A percentile compares a stretch with the other conserved stretches of the same genome.
These are phyloP conservation scores for Mycena belliarum DNA, from an alignment of 768 basidiomycete genomes.

Conservation along the genomic window DNA sequence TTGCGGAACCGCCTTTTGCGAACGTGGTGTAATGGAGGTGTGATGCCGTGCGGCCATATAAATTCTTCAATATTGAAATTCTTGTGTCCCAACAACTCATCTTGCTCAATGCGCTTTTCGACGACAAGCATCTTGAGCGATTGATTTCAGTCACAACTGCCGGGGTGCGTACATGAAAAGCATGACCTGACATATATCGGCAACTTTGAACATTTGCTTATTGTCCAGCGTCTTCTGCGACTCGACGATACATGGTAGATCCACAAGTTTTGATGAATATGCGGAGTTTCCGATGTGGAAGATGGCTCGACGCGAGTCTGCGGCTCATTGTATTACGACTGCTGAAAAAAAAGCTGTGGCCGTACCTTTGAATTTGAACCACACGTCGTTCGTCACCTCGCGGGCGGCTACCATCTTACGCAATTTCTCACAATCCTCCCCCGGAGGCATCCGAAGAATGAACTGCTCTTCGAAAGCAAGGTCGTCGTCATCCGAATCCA, in stretches of 20 bases:
- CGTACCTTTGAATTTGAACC: constrained; percentile 97
- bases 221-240: constrained; percentile 95
- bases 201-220: constrained; percentile 98
- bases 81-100: constrained; percentile 64
- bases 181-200: constrained; percentile 93
- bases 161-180: constrained; percentile 10
- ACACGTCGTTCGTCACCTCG: constrained; percentile 81
- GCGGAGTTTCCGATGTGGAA: constrained; percentile 82
- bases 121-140: constrained; percentile 91
- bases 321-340: constrained; percentile 12
- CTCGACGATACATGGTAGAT: constrained; percentile 92
- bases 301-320: constrained; percentile 88
- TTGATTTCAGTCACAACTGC: constrained; percentile 18
- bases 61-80: constrained; percentile 92
- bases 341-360: not conserved
- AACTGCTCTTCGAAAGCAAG: constrained; percentile 97
- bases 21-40: constrained; percentile 87
- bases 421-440: constrained; percentile 77
- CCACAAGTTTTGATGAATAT: constrained; percentile 92
- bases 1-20: constrained; percentile 93
- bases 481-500: constrained; percentile 95
- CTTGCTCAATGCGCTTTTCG: constrained; percentile 69
- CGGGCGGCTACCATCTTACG: constrained; percentile 80
- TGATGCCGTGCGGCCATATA: constrained; percentile 96
- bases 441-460: constrained; percentile 84